Evolutionary conservation across 2,329 filamentous ascomycete genomes (phyloP), one percentile per base, ranked within the genome.

Genomic region (Alternaria triticimaculans): DNA sequence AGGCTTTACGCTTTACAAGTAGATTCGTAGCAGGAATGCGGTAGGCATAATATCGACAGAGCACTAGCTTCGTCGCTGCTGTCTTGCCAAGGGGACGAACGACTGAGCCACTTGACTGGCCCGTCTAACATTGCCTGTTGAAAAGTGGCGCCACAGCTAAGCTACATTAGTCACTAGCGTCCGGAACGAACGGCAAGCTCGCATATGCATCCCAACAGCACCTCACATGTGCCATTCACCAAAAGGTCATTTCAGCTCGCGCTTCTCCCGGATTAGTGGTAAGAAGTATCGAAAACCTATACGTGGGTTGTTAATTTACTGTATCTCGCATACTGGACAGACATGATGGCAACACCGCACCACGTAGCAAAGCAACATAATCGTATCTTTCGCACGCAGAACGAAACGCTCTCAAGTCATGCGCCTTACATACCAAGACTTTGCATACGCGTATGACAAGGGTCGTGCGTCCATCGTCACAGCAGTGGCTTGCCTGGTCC

Each of bases 391-490:
- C 23, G 43, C 37, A 15, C 20, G 33, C 20, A 21, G 6, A 51
- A 48, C 28, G 43, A 25, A 12, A 50, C 46, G 20, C n/a, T 62
- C 10, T 41, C 46, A 53, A 62, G 61, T 65, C 64, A 67, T 68
- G 63, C 70, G 62, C 68, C 63, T 64, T 65, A 59, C 21, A 45
- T 68, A 51, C 70, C 68, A 72, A 72, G 70, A 63, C 66, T 53
- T 49, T 43, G 61, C 46, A 62, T 51, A 71, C 70, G 69, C 64
- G 67, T 70, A 66, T 56, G 15, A 57, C 61, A 61, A 54, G 60
- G 63, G 48, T 48, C 23, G 28, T 57, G 66, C 62, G 53, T 53
- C 51, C 26, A 63, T 62, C 28, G 61, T 54, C 46, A 64, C 62
- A 64, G 30, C 48, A 61, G 65, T 67, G 63, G 63, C 63, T 67